Percentiles rank a stretch among this genome's conserved stretches.
Conservation (phyloP, 2,329 filamentous ascomycete species). For the Penicillium sp. region DNA sequence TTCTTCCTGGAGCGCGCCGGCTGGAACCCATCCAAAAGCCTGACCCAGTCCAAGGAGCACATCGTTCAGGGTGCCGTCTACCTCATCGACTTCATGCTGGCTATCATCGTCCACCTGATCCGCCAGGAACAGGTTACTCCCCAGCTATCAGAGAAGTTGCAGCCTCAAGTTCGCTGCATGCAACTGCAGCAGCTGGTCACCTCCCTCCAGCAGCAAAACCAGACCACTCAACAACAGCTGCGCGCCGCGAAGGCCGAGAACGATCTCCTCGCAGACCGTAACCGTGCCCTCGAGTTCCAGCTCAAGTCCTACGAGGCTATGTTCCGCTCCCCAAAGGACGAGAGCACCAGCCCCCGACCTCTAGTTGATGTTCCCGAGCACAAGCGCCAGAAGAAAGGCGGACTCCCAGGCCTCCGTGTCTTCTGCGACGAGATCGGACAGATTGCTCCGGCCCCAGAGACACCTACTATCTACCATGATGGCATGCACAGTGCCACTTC, state of each 20-base stretch:
- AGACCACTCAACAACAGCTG: conserved; percentile 35
- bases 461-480: conserved; percentile 23
- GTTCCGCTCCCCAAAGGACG: conserved; percentile 38
- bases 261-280: conserved; percentile 35
- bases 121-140: conserved; percentile 37
- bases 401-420: conserved; percentile 36
- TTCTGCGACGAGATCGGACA: conserved; percentile 37
- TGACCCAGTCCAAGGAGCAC: conserved; percentile 44
- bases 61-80: conserved; percentile 41
- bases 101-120: conserved; percentile 38
- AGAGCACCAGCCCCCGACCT: conserved; percentile 28
- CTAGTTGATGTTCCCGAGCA: conserved; percentile 28
- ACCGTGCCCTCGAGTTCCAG: conserved; percentile 39
- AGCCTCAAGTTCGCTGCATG: conserved; percentile 41
- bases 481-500: conserved; percentile 25
- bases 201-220: conserved; percentile 40
- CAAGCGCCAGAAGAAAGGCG: conserved; percentile 32
- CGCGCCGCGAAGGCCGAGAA: conserved; percentile 38
- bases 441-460: conserved; percentile 20
- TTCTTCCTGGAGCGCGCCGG: conserved; percentile 42
- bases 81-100: conserved; percentile 41
- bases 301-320: conserved; percentile 42
- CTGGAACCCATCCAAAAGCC: conserved; percentile 42
- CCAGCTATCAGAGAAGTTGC: conserved; percentile 40
- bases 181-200: conserved; percentile 38